phyloP scores from a whole-genome alignment of 2,329 filamentous ascomycete genomes.

The Colletotrichum shisoi region DNA sequence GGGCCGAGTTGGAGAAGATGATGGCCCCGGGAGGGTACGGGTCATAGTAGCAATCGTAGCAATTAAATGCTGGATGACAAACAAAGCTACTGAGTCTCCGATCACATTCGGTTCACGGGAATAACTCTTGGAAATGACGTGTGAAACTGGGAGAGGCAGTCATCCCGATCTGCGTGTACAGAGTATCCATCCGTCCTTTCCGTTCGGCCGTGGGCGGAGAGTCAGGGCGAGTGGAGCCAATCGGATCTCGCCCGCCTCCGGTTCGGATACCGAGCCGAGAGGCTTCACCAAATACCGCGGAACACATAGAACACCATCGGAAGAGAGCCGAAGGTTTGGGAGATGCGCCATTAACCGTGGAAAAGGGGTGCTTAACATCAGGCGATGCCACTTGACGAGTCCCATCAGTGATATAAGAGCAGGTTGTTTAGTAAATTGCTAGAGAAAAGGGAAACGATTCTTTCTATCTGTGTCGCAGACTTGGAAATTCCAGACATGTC shows the following conservation, averaged over 20 bases:
- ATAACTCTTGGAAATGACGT: not conserved
- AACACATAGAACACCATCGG: slow-evolving; percentile 20
- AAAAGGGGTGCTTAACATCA: slow-evolving; percentile 19
- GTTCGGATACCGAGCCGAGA: slow-evolving; percentile 21
- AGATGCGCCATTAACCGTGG: not conserved
- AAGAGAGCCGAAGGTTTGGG: slow-evolving; percentile 12
- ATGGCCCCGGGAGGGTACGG: slow-evolving; percentile 38
- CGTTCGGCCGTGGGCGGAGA: slow-evolving; percentile 23
- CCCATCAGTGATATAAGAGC: not conserved
- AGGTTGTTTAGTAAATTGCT: not conserved
- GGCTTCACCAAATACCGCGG: not conserved
- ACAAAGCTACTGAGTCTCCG: not conserved
- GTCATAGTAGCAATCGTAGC: not conserved
- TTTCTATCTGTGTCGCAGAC: not conserved
- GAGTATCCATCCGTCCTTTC: not conserved
- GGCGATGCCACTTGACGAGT: not conserved
- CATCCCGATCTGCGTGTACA: too few relatives aligned
- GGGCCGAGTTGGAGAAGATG: slow-evolving; percentile 45
- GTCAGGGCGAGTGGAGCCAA: slow-evolving; percentile 18
- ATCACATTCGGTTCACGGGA: not conserved
- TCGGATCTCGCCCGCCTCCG: slow-evolving; percentile 23
- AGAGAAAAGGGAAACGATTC: not conserved
- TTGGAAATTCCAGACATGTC: slow-evolving; percentile 8
- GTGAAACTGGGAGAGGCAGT: not conserved
- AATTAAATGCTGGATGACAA: not conserved